phyloP scores from a whole-genome alignment of 1,139 yeast genomes.

The Kodamaea fungicola region DNA sequence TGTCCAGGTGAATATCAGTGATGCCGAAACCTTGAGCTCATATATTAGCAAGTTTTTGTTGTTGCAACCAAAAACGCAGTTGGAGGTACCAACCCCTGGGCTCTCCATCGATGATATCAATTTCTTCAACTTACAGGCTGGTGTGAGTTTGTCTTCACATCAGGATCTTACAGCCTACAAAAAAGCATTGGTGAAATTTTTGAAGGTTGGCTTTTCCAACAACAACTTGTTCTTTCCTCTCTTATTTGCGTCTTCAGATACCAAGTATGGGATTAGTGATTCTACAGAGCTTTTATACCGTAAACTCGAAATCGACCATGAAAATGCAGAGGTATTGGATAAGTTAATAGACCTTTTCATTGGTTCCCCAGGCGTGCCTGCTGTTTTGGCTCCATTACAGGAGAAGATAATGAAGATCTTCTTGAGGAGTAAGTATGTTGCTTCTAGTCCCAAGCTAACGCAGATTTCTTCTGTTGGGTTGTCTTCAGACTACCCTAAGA shows the following conservation, averaged over 20 bases:
- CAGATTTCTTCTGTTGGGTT: constrained; percentile 55
- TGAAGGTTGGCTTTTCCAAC: constrained; percentile 40
- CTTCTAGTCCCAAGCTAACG: constrained; percentile 34
- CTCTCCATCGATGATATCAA: constrained; percentile 51
- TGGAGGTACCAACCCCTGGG: constrained; percentile 53
- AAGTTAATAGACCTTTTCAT: constrained; percentile 43
- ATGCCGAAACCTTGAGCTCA: constrained; percentile 41
- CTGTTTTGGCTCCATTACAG: constrained; percentile 54
- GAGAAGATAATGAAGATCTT: constrained; percentile 55
- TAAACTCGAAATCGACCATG: constrained; percentile 51
- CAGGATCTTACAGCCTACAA: constrained; percentile 50
- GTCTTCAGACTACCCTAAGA: constrained; percentile 44
- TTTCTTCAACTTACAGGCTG: constrained; percentile 67
- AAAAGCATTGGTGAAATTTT: constrained; percentile 28
- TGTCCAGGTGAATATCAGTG: constrained; percentile 25
- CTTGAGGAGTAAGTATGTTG: constrained; percentile 50
- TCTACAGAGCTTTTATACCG: constrained; percentile 49
- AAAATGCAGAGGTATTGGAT: constrained; percentile 41
- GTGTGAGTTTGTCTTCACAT: constrained; percentile 50
- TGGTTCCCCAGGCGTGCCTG: constrained; percentile 45
- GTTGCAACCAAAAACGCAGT: constrained; percentile 40
- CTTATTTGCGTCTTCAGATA: constrained; percentile 64
- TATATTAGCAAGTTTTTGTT: constrained; percentile 56
- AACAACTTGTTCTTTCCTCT: constrained; percentile 39
- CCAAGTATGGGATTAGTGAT: constrained; percentile 51